These are phyloP conservation scores for Aureobasidium sp. DNA, from an alignment of 2,329 filamentous ascomycete genomes.

Conservation along the genomic window DNA sequence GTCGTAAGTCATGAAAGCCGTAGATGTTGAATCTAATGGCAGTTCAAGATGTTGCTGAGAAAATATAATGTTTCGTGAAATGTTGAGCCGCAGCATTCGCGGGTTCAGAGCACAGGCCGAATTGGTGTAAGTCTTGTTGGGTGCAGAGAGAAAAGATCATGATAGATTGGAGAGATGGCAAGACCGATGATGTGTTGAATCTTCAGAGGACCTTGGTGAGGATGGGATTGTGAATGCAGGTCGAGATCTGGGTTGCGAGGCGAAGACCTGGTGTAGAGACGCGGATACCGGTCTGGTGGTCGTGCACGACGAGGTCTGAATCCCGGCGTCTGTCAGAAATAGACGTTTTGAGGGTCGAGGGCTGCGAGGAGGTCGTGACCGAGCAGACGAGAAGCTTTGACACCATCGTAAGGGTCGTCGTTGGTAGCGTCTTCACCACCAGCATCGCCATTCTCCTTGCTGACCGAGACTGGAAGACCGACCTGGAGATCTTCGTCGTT, in stretches of 20 bases:
- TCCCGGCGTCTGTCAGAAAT: neutral
- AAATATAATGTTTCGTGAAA: neutral
- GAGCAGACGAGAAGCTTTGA: conserved; percentile 15
- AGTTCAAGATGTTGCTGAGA: neutral
- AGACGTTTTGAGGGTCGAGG: conserved; percentile 19
- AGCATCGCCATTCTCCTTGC: conserved; percentile 13
- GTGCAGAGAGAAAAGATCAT: neutral
- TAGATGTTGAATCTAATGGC: neutral
- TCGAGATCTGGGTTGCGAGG: neutral
- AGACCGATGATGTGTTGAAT: neutral
- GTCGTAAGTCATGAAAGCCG: neutral
- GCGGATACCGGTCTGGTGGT: neutral
- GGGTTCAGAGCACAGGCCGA: neutral
- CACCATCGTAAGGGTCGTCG: conserved; percentile 12
- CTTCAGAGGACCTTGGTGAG: neutral
- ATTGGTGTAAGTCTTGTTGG: neutral
- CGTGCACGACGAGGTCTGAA: neutral
- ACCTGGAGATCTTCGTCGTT: conserved; percentile 14
- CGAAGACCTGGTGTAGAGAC: neutral
- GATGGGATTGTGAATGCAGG: neutral
- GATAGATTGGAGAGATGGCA: too few relatives aligned
- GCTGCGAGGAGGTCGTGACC: conserved; percentile 19
- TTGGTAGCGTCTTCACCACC: conserved; percentile 18
- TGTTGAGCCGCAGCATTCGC: neutral
- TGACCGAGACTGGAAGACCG: conserved; percentile 14